Evolutionary conservation across 768 basidiomycete genomes (phyloP), one percentile per base, ranked within the genome.

Genomic region (Russula virescens): DNA sequence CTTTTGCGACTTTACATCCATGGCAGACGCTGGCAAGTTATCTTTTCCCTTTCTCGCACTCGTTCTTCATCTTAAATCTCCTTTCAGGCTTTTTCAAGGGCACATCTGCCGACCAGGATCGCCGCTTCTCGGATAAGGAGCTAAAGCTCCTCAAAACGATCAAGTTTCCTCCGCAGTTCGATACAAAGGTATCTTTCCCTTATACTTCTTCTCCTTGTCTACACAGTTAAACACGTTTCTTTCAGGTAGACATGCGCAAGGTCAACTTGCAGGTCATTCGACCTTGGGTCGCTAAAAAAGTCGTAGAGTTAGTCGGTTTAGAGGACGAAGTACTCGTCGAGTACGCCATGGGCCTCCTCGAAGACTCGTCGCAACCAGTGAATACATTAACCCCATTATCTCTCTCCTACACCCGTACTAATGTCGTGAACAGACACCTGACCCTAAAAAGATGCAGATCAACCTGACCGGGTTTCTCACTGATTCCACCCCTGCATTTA

Each of bases 241-340:
- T 51, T 23, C 43, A 91, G 91, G 94, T 97, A 49, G 95, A 98
- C 73, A 89, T 95, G 83, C 84, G 91, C 40, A 95, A 98, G 80
- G 94, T 98, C 64, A 97, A 98, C 73, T 69, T 98, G 64, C 79
- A 82, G 19, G 94, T 98, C 68, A 90, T 99, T 71, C 81, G 91
- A 62, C 92, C 94, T 3, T 99, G 97, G 97, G 87, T 98, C 63
- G 89, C 91, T 16, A 94, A 93, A 80, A 90, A 91, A 74, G 88
- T 97, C 60, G 83, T 89, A 3, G 91, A 94, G 61, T 81, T 97
- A 23, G 84, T 94, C 47, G 93, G 95, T 2, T 85, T 98, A 42
- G 97, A 99, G 70, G 97, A 99, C 74, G 97, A 99, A 72, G 87
- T 99, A 47, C 88, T 98, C 46, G 86, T 98, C 31, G 96, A 98